phyloP scores from a whole-genome alignment of 192 early-diverging fungal genomes.

The Coemansia sp. region DNA sequence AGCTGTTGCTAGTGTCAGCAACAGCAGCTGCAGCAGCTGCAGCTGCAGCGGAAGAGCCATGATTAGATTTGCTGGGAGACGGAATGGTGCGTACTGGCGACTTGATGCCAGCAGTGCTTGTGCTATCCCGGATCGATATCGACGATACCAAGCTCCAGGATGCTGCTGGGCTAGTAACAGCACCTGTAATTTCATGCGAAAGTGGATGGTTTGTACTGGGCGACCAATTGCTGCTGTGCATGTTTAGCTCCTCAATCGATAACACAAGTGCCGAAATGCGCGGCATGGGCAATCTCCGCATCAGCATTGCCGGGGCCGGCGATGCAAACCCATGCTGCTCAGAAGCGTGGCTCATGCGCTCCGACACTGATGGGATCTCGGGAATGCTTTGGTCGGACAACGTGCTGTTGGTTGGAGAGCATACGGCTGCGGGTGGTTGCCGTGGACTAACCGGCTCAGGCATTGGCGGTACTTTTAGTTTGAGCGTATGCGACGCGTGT shows the following conservation, averaged over 20 bases:
- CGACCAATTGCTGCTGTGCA: conserved; percentile 17
- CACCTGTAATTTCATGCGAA: not conserved
- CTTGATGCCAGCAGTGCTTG: conserved; percentile 1
- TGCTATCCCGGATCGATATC: conserved; percentile 10
- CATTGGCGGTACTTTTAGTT: not conserved
- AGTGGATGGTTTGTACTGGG: not conserved
- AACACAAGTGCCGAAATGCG: conserved; percentile 15
- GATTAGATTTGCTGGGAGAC: not conserved
- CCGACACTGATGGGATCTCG: not conserved
- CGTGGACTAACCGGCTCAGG: not conserved
- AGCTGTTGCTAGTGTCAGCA: not conserved
- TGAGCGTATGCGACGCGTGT: no score
- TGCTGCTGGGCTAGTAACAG: not conserved
- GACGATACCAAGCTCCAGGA: conserved; percentile 19
- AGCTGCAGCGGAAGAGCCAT: no score
- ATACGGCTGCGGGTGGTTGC: not conserved
- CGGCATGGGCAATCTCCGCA: not conserved
- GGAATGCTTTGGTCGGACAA: conserved; percentile 3
- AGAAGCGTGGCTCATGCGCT: conserved; percentile 1
- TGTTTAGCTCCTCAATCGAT: conserved; percentile 33
- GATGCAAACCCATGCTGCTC: not conserved
- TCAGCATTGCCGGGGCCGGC: not conserved
- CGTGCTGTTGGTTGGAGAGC: not conserved
- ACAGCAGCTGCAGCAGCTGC: no score
- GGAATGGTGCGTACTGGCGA: conserved; percentile 3